Evolutionary conservation across 768 basidiomycete species (phyloP), one percentile per base, ranked within the genome.

Genomic region (Flagelloscypha sp.): DNA sequence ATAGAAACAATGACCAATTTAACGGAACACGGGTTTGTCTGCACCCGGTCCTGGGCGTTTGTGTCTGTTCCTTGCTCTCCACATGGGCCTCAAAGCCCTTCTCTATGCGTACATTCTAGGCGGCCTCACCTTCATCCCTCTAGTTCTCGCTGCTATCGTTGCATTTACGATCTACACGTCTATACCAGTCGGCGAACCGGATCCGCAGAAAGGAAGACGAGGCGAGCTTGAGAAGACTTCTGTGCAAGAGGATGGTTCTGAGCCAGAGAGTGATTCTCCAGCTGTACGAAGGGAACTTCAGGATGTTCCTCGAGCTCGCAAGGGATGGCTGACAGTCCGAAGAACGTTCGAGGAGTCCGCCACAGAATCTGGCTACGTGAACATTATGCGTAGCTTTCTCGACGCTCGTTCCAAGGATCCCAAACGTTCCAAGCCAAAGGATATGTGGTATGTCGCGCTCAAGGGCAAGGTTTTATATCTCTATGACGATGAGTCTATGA

Each of bases 401-500:
- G 86, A 88, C 48, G 65, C 85, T 12, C 70, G 84, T 38, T 86
- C 85, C 33, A 84, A 85, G 53, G 86, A 90, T 57, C 84, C 88
- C 6, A 84, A 82, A 51, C 68, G 74, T 27, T 78, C 83, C 10
- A 71, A 84, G 33, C 88, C 90, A 11, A 89, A 88, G 60, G 93
- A 95, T 54, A 81, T 74, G 73, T 95, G 86, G 79, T 95, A 81
- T 54, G 85, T 83, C 35, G 88, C 82, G 6, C 70, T 98, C 54
- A 97, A 97, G 67, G 87, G 84, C 28, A 83, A 77, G 49, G 79
- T 94, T 24, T 62, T 98, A 20, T 97, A 89, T 58, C 64, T 98
- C 15, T 97, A 95, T 60, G 90, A 94, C 57, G 86, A 93, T 57
- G 90, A 95, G 59, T 70, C 66, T 11, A 86, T 87, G 79, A 72